Conservation (phyloP, 192 early-diverging fungal species). For the Spizellomyces sp. region DNA sequence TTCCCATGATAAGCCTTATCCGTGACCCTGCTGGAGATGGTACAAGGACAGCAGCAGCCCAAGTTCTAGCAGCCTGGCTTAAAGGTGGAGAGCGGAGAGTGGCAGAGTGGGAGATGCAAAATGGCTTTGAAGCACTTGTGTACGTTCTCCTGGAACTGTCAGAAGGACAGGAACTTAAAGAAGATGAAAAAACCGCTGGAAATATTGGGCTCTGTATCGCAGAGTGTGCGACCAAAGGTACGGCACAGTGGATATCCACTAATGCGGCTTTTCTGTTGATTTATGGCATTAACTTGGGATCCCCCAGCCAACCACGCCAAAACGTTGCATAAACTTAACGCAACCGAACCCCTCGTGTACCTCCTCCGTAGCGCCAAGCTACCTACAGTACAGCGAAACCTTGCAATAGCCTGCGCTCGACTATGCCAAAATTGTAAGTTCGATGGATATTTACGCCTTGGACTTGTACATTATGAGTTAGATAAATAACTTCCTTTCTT, state of each 20-base stretch:
- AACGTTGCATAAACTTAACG: slow-evolving; percentile 1
- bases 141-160: neutral
- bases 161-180: neutral
- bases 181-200: slow-evolving; percentile 6
- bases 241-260: neutral
- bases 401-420: slow-evolving; percentile 34
- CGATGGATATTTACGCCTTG: neutral
- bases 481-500: neutral
- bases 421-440: slow-evolving; percentile 19
- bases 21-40: neutral
- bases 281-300: no score
- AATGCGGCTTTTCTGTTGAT: no score
- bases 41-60: neutral
- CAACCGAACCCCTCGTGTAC: slow-evolving; percentile 5
- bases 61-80: slow-evolving; percentile 19
- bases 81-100: slow-evolving; percentile 5
- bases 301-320: slow-evolving; percentile 3
- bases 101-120: slow-evolving; percentile 14
- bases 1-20: slow-evolving; percentile 21
- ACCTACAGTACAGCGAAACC: slow-evolving; percentile 18
- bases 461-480: neutral
- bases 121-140: slow-evolving; percentile 16
- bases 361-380: slow-evolving; percentile 2
- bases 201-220: slow-evolving; percentile 25
- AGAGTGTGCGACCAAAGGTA: slow-evolving; percentile 22